Conservation (phyloP, 208 protist species). For the Jaenimonas drosophilae region DNA sequence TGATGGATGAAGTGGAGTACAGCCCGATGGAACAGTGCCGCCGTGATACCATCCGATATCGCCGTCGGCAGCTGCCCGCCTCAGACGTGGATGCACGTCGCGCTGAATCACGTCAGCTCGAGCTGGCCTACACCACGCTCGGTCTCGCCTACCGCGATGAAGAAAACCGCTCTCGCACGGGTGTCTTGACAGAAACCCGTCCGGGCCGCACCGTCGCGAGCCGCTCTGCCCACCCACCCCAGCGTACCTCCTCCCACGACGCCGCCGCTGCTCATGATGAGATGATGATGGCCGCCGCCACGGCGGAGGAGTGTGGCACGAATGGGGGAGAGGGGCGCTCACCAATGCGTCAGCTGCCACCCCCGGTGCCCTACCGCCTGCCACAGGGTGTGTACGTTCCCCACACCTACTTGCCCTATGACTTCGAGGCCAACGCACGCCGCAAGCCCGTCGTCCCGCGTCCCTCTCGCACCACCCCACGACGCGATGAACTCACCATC, state of each 20-base stretch:
- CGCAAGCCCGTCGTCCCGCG: no score
- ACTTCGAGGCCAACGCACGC: background rate
- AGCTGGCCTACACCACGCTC: constrained; percentile 7
- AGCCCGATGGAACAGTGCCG: constrained; percentile 6
- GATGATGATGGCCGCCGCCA: background rate
- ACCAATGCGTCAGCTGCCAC: background rate
- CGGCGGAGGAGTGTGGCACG: background rate
- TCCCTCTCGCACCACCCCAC: no score
- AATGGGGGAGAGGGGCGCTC: background rate
- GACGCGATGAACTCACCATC: no score
- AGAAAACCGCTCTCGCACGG: constrained; percentile 7
- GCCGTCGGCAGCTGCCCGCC: background rate
- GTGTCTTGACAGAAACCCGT: constrained; percentile 1
- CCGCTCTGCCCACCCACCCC: no score
- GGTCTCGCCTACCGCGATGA: constrained; percentile 11
- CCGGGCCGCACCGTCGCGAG: background rate
- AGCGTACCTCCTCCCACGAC: no score
- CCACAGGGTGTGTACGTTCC: constrained; percentile 1
- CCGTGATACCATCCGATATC: constrained; percentile 5
- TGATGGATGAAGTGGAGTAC: constrained; percentile 12
- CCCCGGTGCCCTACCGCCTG: no score
- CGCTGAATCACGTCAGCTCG: constrained; percentile 5
- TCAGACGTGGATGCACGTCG: constrained; percentile 8
- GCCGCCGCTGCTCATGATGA: no score
- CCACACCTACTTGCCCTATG: constrained; percentile 8